phyloP scores from a whole-genome alignment of 2,329 filamentous ascomycete species.

The Talaromyces albobiverticillius region DNA sequence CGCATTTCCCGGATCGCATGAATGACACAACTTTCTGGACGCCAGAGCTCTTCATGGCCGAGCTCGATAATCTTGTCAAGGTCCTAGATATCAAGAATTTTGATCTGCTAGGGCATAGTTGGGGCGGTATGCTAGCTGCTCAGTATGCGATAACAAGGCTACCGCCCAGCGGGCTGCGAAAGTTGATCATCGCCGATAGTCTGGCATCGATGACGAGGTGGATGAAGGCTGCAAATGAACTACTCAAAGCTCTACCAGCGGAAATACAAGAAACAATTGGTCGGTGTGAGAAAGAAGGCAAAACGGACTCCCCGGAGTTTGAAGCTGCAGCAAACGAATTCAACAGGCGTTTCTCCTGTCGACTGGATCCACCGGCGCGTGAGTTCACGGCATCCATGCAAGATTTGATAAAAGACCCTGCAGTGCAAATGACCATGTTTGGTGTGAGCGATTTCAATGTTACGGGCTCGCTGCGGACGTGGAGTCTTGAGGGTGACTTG shows the following conservation, averaged over 20 bases:
- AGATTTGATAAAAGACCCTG: neutral
- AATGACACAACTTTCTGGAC: neutral
- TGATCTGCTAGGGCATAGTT: neutral
- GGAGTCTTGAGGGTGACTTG: neutral
- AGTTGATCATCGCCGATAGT: neutral
- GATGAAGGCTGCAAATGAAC: neutral
- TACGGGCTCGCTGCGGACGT: neutral
- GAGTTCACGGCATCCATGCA: neutral
- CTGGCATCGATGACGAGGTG: neutral
- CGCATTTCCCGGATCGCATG: neutral
- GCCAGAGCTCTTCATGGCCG: neutral
- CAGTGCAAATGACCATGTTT: neutral
- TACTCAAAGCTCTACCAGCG: neutral
- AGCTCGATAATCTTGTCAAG: neutral
- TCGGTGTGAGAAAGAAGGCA: neutral
- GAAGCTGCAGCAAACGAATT: neutral
- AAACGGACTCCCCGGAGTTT: neutral
- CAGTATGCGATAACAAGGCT: neutral
- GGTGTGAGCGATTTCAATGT: neutral
- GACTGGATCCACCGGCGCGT: neutral
- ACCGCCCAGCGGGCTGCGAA: neutral
- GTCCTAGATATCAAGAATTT: neutral
- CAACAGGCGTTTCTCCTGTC: neutral
- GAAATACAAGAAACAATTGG: neutral
- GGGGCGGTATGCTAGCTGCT: neutral